A percentile compares a stretch with the other conserved stretches of the same genome.
These are phyloP conservation scores for Zoysia japonica DNA, from an alignment of 176 grass and related monocot genomes.

Conservation along the genomic window DNA sequence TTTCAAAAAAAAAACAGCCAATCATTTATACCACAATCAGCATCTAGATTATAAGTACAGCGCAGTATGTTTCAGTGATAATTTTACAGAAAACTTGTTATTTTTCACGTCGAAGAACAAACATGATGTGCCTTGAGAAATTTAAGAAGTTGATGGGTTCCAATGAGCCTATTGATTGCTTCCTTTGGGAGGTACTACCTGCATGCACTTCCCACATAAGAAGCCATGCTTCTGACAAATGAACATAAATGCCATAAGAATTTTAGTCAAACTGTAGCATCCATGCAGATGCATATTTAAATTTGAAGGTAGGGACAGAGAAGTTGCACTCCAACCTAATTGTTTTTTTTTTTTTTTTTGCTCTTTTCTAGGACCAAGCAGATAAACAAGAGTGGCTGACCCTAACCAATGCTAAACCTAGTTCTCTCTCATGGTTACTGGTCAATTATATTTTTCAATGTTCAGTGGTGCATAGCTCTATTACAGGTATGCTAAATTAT, in stretches of 20 bases:
- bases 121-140: background rate
- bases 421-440: background rate
- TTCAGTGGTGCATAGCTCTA: no score
- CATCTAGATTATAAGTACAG: constrained; percentile 8
- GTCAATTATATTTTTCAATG: background rate
- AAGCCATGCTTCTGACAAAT: background rate
- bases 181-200: background rate
- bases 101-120: background rate
- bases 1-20: background rate
- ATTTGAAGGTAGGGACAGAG: no score
- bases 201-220: background rate
- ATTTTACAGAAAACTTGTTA: constrained; percentile 12
- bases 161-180: constrained; percentile 9
- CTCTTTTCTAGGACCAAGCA: background rate
- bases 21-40: background rate
- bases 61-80: background rate
- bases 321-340: background rate
- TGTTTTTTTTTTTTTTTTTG: background rate
- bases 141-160: background rate
- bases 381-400: background rate
- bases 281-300: background rate
- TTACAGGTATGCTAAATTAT: background rate
- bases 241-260: constrained; percentile 6
- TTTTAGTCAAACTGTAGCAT: constrained; percentile 8
- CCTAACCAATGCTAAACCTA: background rate